Evolutionary conservation across 2,329 filamentous ascomycete genomes (phyloP).

Genomic region (Beauveria sp.): DNA sequence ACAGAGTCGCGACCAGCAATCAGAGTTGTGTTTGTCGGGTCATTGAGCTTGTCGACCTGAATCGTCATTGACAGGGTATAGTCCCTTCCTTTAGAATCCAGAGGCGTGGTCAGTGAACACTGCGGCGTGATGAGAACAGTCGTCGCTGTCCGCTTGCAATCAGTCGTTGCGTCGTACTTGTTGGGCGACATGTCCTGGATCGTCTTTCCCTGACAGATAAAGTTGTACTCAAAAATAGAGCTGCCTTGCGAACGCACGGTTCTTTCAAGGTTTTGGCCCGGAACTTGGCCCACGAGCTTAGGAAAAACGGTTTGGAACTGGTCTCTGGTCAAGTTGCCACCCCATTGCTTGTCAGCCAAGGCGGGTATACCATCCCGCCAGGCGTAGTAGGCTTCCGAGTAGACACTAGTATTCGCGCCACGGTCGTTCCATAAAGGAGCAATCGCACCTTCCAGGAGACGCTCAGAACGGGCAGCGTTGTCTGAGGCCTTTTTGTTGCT

Average conservation of each 20-base stretch:
- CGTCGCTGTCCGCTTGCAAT: conserved; percentile 25
- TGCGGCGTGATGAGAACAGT: conserved; percentile 23
- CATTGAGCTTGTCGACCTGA: conserved; percentile 22
- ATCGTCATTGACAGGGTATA: conserved; percentile 45
- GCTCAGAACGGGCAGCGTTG: too few species aligned
- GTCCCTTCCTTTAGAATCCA: conserved; percentile 46
- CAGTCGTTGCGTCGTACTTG: conserved; percentile 23
- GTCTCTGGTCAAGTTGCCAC: conserved; percentile 14
- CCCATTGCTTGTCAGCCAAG: conserved; percentile 21
- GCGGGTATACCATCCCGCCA: conserved; percentile 19
- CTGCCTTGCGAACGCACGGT: conserved; percentile 11
- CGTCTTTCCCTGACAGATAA: conserved; percentile 13
- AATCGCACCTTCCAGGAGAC: conserved; percentile 16
- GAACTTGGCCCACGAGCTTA: conserved; percentile 13
- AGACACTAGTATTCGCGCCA: conserved; percentile 18
- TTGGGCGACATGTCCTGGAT: conserved; percentile 16
- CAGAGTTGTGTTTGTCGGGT: conserved; percentile 28
- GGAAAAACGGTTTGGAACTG: conserved; percentile 12
- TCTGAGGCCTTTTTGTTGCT: conserved; percentile 9
- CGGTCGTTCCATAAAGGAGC: conserved; percentile 20
- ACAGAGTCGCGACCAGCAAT: conserved; percentile 35
- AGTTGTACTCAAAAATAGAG: conserved; percentile 17
- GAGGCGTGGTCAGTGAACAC: conserved; percentile 38
- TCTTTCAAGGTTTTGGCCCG: conserved; percentile 18
- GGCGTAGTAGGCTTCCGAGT: conserved; percentile 19